A percentile compares a stretch with the other conserved stretches of the same genome.
phyloP scores from a whole-genome alignment of 768 basidiomycete genomes.

The Hortiboletus flavorubellus region DNA sequence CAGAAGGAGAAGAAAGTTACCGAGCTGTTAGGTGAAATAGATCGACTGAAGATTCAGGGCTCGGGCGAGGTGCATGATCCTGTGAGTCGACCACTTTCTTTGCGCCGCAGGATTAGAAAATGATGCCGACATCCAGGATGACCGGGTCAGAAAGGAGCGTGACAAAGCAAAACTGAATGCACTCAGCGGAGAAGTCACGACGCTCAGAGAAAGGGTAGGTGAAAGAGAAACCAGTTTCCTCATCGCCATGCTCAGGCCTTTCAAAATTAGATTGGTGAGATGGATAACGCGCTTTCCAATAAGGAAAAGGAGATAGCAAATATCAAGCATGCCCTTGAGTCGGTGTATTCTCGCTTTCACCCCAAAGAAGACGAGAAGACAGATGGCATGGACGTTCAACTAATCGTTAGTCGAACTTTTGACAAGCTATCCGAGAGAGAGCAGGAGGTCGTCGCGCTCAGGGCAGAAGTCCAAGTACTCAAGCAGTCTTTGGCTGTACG shows the following conservation, averaged over 20 bases:
- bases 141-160: constrained; percentile 70
- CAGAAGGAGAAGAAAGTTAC: constrained; percentile 84
- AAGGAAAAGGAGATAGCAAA: constrained; percentile 75
- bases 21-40: constrained; percentile 70
- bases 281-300: constrained; percentile 42
- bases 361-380: constrained; percentile 41
- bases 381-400: constrained; percentile 59
- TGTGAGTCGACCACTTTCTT: constrained; percentile 38
- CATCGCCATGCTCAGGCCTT: not conserved
- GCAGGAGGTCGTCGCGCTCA: constrained; percentile 54
- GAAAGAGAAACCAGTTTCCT: not conserved
- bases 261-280: constrained; percentile 47
- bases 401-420: constrained; percentile 68
- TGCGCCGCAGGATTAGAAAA: not conserved
- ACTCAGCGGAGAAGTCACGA: constrained; percentile 71
- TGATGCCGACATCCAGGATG: constrained; percentile 46
- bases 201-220: constrained; percentile 64
- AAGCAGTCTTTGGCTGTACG: constrained; percentile 50
- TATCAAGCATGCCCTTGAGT: constrained; percentile 83
- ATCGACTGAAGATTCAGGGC: constrained; percentile 55
- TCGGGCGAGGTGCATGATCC: constrained; percentile 55
- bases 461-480: constrained; percentile 45
- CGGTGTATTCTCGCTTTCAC: constrained; percentile 78
- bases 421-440: constrained; percentile 69
- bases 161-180: constrained; percentile 70